These are phyloP conservation scores for Penicillium sumatraense DNA, from an alignment of 2,329 filamentous ascomycete species.

Conservation along the genomic window DNA sequence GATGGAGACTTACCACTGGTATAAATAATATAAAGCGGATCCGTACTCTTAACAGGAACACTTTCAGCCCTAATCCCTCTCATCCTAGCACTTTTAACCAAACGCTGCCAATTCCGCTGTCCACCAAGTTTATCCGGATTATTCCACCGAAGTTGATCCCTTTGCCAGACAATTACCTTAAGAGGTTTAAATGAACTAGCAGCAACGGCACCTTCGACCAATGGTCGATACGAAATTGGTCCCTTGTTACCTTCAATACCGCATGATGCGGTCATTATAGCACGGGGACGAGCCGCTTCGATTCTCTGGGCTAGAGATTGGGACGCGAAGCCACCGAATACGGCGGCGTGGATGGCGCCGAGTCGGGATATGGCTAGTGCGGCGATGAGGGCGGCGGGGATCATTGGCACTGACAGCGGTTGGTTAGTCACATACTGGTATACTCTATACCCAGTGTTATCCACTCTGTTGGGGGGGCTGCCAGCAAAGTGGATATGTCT, in stretches of 20 bases:
- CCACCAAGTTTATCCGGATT: slow-evolving; percentile 68
- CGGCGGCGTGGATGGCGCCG: slow-evolving; percentile 86
- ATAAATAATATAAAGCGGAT: slow-evolving; percentile 89
- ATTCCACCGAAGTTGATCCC: slow-evolving; percentile 76
- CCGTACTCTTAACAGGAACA: slow-evolving; percentile 76
- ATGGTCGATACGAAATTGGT: slow-evolving; percentile 74
- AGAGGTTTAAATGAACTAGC: slow-evolving; percentile 72
- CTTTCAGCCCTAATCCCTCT: slow-evolving; percentile 72
- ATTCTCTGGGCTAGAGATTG: slow-evolving; percentile 84
- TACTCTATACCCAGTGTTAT: too few relatives aligned
- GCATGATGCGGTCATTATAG: slow-evolving; percentile 86
- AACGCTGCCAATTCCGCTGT: slow-evolving; percentile 77
- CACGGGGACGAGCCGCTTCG: slow-evolving; percentile 75
- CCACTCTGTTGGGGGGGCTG: too few relatives aligned
- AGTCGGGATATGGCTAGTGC: slow-evolving; percentile 81
- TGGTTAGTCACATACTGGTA: neutral
- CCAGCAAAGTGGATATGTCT: too few relatives aligned
- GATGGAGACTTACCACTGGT: slow-evolving; percentile 61
- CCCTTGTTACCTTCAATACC: slow-evolving; percentile 87
- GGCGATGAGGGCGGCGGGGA: slow-evolving; percentile 83
- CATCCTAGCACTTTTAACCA: slow-evolving; percentile 72
- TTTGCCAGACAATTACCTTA: slow-evolving; percentile 81
- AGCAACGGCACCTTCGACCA: slow-evolving; percentile 74
- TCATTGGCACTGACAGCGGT: slow-evolving; percentile 82
- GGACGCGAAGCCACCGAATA: slow-evolving; percentile 90